phyloP scores from a whole-genome alignment of 371 early-diverging fungal genomes.

The Mucor irregularis region DNA sequence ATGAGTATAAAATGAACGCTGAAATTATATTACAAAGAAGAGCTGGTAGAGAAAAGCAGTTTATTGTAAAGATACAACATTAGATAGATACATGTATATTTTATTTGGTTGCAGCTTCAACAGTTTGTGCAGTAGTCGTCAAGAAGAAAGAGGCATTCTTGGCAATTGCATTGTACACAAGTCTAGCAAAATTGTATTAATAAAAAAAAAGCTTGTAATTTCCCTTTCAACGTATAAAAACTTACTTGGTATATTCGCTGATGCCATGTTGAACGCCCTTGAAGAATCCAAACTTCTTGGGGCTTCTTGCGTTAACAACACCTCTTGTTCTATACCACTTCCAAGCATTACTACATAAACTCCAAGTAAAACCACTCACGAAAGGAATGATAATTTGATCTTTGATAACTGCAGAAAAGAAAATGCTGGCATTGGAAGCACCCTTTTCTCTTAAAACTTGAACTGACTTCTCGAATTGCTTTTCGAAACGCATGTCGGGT shows the following conservation, averaged over 20 bases:
- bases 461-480: constrained; percentile 41
- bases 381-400: constrained; percentile 51
- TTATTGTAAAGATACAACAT: constrained; percentile 28
- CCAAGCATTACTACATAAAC: constrained; percentile 37
- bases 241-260: constrained; percentile 38
- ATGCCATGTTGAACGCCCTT: constrained; percentile 32
- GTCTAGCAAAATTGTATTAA: background rate
- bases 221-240: background rate
- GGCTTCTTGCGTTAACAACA: constrained; percentile 14
- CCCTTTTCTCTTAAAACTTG: constrained; percentile 28
- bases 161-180: constrained; percentile 2
- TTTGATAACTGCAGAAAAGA: constrained; percentile 39
- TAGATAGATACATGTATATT: too few species aligned
- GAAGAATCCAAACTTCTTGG: constrained; percentile 21
- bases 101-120: background rate
- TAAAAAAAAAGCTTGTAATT: background rate
- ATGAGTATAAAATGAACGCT: constrained; percentile 40
- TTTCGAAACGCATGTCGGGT: constrained; percentile 52
- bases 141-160: background rate
- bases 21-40: constrained; percentile 50
- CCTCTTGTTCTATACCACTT: constrained; percentile 41
- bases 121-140: background rate
- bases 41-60: constrained; percentile 61
- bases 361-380: constrained; percentile 45
- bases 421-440: constrained; percentile 27